Evolutionary conservation across 768 basidiomycete genomes (phyloP), one percentile per base, ranked within the genome.

Genomic region (Pleurotus platypus): DNA sequence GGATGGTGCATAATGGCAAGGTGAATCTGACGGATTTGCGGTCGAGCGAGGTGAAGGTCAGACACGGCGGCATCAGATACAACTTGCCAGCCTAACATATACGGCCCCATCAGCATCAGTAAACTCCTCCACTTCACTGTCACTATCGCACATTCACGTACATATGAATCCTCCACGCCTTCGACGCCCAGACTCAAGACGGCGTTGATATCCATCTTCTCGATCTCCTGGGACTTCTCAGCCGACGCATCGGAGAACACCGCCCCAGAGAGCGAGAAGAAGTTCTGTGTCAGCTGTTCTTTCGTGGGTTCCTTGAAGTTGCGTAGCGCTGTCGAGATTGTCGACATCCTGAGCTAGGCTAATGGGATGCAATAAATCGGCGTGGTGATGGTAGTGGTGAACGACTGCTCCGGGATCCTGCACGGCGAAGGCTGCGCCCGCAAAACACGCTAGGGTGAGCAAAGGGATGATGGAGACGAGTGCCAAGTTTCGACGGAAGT

Each of bases 291-390:
- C 49, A 87, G 74, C 70, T 96, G 87, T 56, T 96, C 94, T 72
- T 86, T 93, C 5, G 89, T 87, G 46, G 92, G 92, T 72, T 96
- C 94, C 77, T 90, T 92, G 81, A 94, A 94, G 67, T 90, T 83
- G 56, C 94, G 85, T 46, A 97, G 83, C 61, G 94, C 90, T 20
- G 90, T 90, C 48, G 89, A 90, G 67, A 93, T 93, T 51, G 85
- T 89, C 39, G 89, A 77, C 91, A 92, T 92, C 50, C 18, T 63
- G 58, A 20, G 40, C 39, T 26, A 18, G 8, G 45, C 38, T 13
- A 11, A 35, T 15, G 20, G 46, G 43, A 9, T 37, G 15, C 6
- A 6, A 38, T 20, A 22, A 45, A 20, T 24, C 11, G 51, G 11
- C 11, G 51, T 40, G 16, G 16, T 16, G n/a, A 11, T 7, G 11